Evolutionary conservation across 1,284 basidiomycete genomes (phyloP), one percentile per base, ranked within the genome.

Genomic region (Heimioporus retisporus): DNA sequence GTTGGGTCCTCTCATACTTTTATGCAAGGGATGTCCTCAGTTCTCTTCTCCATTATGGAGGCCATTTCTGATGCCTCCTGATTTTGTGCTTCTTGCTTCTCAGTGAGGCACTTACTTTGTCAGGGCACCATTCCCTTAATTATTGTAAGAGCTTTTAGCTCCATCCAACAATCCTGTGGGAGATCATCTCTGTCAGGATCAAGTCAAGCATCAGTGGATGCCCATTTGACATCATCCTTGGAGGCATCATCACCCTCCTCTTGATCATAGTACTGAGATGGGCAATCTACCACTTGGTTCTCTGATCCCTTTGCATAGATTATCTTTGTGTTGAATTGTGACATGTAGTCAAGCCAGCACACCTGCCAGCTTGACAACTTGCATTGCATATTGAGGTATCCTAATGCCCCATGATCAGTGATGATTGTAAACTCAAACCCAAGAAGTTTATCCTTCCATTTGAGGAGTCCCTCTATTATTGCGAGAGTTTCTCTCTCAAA

Each of bases 401-500:
- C 40, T n/a, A 57, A 23, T 23, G 55, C 40, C n/a, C 43, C 55
- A 42, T 43, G 40, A 57, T 57, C 21, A 4, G 55, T 57, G 2
- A 43, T 6, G 14, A 57, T 57, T 23, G n/a, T 57, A 23, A 43
- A 57, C 11, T 57, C 43, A 40, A 57, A 57, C 4, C 40, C 16
- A 6, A 57, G 56, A 23, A 57, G 56, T 25, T 57, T 57, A 16
- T 57, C 56, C 56, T 57, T 8, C 56, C 56, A 57, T 43, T 57
- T 57, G 5, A 57, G 6, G 23, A 63, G 18, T 1, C 19, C 61
- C 18, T 58, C 23, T 18, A 63, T 57, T 3, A 63, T 63, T 19
- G 55, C 16, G 14, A 65, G 63, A 8, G 40, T 65, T 23, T 60
- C 63, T n/a, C 14, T 6, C 83, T 61, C 83, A 82, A 56, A 77